Evolutionary conservation across 805 yeast species (phyloP), one percentile per base, ranked within the genome.

Genomic region (Wickerhamomyces sydowiorum): DNA sequence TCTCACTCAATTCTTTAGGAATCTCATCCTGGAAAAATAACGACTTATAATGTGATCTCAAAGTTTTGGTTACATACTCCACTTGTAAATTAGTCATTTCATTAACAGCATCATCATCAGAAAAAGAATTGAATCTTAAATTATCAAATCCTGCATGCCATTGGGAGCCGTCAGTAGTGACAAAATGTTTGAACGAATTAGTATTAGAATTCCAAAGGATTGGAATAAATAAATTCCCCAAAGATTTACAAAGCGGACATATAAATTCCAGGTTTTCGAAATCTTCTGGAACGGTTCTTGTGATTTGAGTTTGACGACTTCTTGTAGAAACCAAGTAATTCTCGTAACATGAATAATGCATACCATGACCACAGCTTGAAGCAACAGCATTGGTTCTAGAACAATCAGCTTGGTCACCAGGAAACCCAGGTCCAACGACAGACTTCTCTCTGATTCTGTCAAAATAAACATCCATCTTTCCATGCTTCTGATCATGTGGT

Each of bases 301-400:
- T 86, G 27, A 89, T 77, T 55, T 88, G 95, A 15, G 73, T 77
- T 51, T 75, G 78, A 14, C 82, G 72, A 7, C 70, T 62, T 39
- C 76, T 66, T 34, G 73, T 69, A n/a, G 81, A 73, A 25, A 69
- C 67, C 54, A 83, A 60, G 54, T 79, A 86, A 44, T 79, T 78
- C 40, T 76, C 61, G 53, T 82, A 83, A 57, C 99, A 91, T 15
- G 76, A 70, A 46, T 75, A 78, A 60, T 91, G 99, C 81, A 91
- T 83, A 2, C 96, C 95, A 62, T 91, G 99, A 1, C 96, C 95
- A 66, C 99, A 91, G 39, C 95, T 82, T 46, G 79, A 75, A 3
- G 82, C 69, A 1, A 62, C 43, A 47, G 48, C 33, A 40, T 44
- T 28, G 37, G 46, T 25, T 14, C 45, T 12, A 18, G 40, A 17